Evolutionary conservation across 2,329 filamentous ascomycete species (phyloP).

Genomic region (Paecilomyces dactylethromorphus): DNA sequence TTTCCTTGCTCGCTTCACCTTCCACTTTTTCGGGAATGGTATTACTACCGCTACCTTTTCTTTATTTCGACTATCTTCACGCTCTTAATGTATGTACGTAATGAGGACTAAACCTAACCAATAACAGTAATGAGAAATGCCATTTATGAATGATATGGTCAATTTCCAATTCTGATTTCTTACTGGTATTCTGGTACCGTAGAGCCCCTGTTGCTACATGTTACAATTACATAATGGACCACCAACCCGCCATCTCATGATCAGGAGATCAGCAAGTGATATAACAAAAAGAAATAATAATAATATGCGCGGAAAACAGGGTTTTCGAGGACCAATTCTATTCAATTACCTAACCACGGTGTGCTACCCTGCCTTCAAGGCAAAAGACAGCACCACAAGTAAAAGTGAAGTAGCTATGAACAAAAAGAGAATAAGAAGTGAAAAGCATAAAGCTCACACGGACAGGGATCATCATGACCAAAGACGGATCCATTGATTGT

Average conservation of each 20-base stretch:
- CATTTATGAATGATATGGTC: background rate
- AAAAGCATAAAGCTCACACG: background rate
- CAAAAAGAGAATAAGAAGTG: background rate
- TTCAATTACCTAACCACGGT: background rate
- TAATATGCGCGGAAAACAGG: no score
- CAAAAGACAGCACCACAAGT: background rate
- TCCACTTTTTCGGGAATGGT: background rate
- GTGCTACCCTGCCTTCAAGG: background rate
- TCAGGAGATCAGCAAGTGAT: background rate
- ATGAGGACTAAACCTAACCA: background rate
- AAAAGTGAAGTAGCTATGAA: background rate
- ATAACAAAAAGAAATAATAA: background rate
- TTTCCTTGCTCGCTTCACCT: background rate
- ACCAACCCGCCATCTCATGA: background rate
- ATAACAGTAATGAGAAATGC: background rate
- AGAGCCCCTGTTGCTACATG: background rate
- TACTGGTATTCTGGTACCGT: background rate
- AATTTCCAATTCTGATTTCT: background rate
- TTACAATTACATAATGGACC: background rate
- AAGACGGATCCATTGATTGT: background rate
- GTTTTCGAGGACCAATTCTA: background rate
- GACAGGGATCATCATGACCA: background rate
- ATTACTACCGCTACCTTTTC: background rate
- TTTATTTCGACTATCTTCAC: background rate
- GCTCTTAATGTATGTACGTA: constrained; percentile 4